These are phyloP conservation scores for Diaporthe velutina DNA, from an alignment of 2,329 filamentous ascomycete genomes.

Conservation along the genomic window DNA sequence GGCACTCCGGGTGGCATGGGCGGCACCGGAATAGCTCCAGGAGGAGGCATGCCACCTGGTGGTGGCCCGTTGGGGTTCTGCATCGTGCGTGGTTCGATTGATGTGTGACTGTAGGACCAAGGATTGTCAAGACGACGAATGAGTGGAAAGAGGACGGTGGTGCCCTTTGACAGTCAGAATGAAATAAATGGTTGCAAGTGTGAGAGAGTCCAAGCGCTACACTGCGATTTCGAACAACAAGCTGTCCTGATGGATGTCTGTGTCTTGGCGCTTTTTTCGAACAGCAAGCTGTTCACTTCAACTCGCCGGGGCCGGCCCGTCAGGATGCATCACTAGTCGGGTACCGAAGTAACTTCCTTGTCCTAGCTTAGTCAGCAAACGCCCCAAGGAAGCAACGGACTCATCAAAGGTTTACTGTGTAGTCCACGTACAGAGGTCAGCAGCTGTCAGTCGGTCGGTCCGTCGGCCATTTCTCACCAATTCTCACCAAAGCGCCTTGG, in stretches of 20 bases:
- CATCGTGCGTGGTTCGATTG: slow-evolving; percentile 19
- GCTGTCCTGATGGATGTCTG: slow-evolving; percentile 32
- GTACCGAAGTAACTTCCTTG: slow-evolving; percentile 5
- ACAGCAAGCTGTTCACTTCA: slow-evolving; percentile 41
- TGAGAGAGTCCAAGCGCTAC: neutral
- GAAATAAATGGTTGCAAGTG: neutral
- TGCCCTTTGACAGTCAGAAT: neutral
- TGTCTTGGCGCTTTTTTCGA: slow-evolving; percentile 26
- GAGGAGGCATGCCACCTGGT: slow-evolving; percentile 37
- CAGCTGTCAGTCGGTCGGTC: neutral
- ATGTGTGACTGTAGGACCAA: neutral
- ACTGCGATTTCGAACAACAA: slow-evolving; percentile 23
- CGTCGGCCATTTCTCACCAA: neutral
- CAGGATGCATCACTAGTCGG: slow-evolving; percentile 7
- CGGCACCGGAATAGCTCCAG: slow-evolving; percentile 35
- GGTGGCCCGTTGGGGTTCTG: slow-evolving; percentile 35
- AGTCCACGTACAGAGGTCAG: too few relatives aligned
- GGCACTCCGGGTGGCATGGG: slow-evolving; percentile 45
- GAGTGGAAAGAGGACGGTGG: neutral
- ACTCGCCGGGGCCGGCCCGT: slow-evolving; percentile 28
- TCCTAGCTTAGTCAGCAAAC: neutral
- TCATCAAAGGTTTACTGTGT: neutral
- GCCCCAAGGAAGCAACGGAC: neutral
- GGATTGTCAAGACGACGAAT: neutral
- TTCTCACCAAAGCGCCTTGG: neutral